These are phyloP conservation scores for Stachybotrys elegans DNA, from an alignment of 2,329 filamentous ascomycete species.

Conservation along the genomic window DNA sequence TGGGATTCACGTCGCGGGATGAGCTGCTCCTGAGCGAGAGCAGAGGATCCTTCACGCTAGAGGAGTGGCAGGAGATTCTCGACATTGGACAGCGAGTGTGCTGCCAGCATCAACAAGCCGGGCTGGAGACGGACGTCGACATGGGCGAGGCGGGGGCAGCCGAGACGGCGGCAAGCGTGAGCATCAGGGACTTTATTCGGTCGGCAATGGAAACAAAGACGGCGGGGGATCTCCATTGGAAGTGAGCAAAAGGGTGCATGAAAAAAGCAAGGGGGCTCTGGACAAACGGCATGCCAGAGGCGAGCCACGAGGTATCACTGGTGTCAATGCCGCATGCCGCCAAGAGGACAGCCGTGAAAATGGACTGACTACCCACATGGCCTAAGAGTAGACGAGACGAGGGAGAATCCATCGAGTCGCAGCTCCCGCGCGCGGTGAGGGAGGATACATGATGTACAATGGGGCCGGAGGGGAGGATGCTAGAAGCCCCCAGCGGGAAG, in stretches of 20 bases:
- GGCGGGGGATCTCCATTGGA: constrained; percentile 51
- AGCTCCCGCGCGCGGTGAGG: too few species aligned
- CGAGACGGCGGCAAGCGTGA: too few species aligned
- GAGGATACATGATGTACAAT: too few species aligned
- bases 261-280: not conserved
- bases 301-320: constrained; percentile 1
- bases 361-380: too few species aligned
- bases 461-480: too few species aligned
- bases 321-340: constrained; percentile 7
- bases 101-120: constrained; percentile 36
- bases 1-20: constrained; percentile 72
- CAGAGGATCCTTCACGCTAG: constrained; percentile 69
- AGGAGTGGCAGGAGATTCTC: constrained; percentile 70
- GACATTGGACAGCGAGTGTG: constrained; percentile 63
- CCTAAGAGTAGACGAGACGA: too few species aligned
- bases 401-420: too few species aligned
- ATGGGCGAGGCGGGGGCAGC: constrained; percentile 29
- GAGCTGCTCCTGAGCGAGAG: constrained; percentile 76
- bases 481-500: too few species aligned
- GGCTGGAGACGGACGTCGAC: constrained; percentile 38
- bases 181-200: constrained; percentile 56
- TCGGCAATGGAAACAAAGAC: constrained; percentile 55
- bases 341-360: constrained; percentile 8
- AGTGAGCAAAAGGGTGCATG: constrained; percentile 27
- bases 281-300: constrained; percentile 6